Percentiles rank a stretch among this genome's conserved stretches.
phyloP scores from a whole-genome alignment of 192 early-diverging fungal genomes.

The Coemansia sp. region DNA sequence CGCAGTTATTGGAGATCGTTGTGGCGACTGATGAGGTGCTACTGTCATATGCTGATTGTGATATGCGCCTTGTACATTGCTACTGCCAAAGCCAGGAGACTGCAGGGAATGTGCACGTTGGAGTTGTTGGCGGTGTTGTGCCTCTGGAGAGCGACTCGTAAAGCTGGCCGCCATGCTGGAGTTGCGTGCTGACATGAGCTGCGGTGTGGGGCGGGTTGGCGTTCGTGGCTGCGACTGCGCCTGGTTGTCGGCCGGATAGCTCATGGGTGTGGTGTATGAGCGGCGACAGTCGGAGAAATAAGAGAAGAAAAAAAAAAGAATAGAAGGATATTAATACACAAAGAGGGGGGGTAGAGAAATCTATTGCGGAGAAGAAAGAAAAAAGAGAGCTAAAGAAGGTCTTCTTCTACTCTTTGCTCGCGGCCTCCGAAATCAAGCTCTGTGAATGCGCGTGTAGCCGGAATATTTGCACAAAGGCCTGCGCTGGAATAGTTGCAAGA shows the following conservation, averaged over 20 bases:
- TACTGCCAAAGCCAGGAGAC: slow-evolving; percentile 5
- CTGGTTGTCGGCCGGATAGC: neutral
- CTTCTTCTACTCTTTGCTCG: too few species aligned
- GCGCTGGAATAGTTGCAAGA: neutral
- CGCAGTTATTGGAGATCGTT: neutral
- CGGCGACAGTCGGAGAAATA: neutral
- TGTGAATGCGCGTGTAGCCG: neutral
- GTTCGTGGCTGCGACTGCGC: slow-evolving; percentile 4
- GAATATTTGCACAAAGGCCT: neutral
- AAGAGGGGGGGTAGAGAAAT: neutral
- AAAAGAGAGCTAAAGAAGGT: neutral
- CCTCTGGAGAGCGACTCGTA: slow-evolving; percentile 30
- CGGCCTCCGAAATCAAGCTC: too few species aligned
- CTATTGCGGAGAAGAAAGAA: slow-evolving; percentile 4
- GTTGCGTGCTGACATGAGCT: slow-evolving; percentile 33
- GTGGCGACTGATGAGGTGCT: neutral
- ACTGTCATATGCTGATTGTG: neutral
- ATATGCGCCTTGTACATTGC: neutral
- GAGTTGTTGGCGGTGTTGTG: slow-evolving; percentile 25
- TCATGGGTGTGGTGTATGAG: neutral
- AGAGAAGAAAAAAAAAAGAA: neutral
- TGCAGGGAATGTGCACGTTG: slow-evolving; percentile 45
- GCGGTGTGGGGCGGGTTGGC: slow-evolving; percentile 22
- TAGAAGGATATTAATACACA: neutral
- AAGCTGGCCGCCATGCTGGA: slow-evolving; percentile 27